Evolutionary conservation across 768 basidiomycete species (phyloP), one percentile per base, ranked within the genome.

Genomic region (Udeniomyces megalosporus): DNA sequence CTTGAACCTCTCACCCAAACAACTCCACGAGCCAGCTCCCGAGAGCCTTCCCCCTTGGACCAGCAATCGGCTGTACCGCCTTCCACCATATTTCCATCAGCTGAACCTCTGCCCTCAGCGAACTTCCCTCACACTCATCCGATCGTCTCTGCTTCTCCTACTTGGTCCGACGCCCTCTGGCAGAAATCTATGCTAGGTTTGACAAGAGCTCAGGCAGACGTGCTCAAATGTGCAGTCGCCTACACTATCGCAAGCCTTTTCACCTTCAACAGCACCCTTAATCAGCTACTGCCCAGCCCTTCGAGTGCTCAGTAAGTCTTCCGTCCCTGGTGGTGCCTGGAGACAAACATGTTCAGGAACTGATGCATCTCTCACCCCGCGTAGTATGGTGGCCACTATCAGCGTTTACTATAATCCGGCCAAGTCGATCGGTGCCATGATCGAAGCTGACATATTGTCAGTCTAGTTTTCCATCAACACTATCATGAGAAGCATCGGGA

Each of bases 211-310:
- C 42, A 57, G 47, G 11, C 38, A 46, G 63, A 87, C 69, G 80
- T 95, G 48, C 74, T 93, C 66, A 96, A 97, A 75, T 99, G 95
- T 75, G 80, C 84, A 2, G 76, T 96, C 20, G 86, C 92, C 0
- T 99, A 99, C 73, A 82, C 88, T 67, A 74, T 96, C 58, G 91
- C 80, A 4, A 89, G 87, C 0, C 77, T 96, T 12, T 99, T 97
- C 78, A 99, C 95, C 1, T 97, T 89, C 70, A 82, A 82, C 3
- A 83, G 86, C 0, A 75, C 77, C 28, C 77, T 99, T 14, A 83
- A 90, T 11, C 77, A 77, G 8, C 73, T 86, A 52, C 78, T 92
- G 1, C 63, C 60, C 7, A 61, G 35, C 12, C 51, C 60, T 4
- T 34, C 60, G 45, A 61, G 38, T 17, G 60, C 60, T 32, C 60